phyloP scores from a whole-genome alignment of 225 moss, liverwort and hornwort genomes.

The Bryoerythrophyllum caledonicum region DNA sequence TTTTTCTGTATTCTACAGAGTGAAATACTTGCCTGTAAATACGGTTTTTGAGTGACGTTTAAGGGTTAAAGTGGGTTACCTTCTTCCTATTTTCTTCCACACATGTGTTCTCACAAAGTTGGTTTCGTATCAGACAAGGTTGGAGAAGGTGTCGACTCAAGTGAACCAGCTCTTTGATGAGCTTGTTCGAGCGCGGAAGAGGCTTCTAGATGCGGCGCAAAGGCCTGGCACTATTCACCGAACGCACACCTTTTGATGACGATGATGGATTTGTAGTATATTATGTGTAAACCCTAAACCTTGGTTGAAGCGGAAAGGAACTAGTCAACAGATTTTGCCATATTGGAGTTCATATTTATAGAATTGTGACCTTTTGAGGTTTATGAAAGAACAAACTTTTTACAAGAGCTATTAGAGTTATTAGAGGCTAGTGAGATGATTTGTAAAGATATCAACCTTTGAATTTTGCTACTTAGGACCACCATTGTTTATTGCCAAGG shows the following conservation, averaged over 20 bases:
- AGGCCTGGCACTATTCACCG: slow-evolving; percentile 31
- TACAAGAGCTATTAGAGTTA: background rate
- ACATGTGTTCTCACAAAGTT: background rate
- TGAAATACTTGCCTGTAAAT: too few species aligned
- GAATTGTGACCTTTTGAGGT: background rate
- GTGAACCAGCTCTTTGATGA: slow-evolving; percentile 48
- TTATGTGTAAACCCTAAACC: too few species aligned
- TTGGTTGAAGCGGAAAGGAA: too few species aligned
- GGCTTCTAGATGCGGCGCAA: slow-evolving; percentile 44
- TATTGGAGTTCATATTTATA: background rate
- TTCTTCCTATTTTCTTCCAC: too few species aligned
- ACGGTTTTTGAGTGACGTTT: too few species aligned
- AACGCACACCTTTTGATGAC: slow-evolving; percentile 29
- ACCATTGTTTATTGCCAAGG: background rate
- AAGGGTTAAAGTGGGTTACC: too few species aligned
- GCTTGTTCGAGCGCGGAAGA: slow-evolving; percentile 45
- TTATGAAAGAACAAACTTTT: background rate
- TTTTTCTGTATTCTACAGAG: too few species aligned
- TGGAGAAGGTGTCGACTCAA: slow-evolving; percentile 45
- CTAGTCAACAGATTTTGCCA: background rate
- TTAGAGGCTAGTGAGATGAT: too few species aligned
- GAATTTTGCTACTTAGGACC: background rate
- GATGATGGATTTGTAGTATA: background rate
- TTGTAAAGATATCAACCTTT: too few species aligned
- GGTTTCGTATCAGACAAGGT: slow-evolving; percentile 13